Conservation (phyloP, 331 rosid genomes). For the Malus hybrid region DNA sequence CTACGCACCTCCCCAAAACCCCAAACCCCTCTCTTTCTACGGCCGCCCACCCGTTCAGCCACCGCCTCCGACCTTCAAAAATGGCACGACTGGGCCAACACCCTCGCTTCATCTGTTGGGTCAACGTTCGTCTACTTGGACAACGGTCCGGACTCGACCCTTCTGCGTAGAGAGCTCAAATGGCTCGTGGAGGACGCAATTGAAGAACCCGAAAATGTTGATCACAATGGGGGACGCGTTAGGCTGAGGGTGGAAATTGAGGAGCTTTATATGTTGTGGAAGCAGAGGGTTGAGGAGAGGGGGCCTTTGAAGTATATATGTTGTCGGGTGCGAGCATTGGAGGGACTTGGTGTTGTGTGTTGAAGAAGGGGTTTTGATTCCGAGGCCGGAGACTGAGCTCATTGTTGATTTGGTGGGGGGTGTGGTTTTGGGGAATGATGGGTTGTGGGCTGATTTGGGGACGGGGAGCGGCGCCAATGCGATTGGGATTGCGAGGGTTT, state of each 20-base stretch:
- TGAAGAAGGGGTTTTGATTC: constrained; percentile 83
- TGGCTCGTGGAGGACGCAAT: constrained; percentile 77
- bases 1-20: constrained; percentile 26
- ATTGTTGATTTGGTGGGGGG: constrained; percentile 59
- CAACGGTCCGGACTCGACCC: constrained; percentile 63
- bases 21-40: constrained; percentile 57
- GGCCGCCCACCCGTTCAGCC: constrained; percentile 48
- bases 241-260: constrained; percentile 37
- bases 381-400: constrained; percentile 75
- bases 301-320: constrained; percentile 81
- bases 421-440: constrained; percentile 38
- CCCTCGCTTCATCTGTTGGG: constrained; percentile 50
- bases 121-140: constrained; percentile 55
- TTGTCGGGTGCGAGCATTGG: constrained; percentile 96
- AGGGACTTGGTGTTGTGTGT: constrained; percentile 20
- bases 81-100: constrained; percentile 82
- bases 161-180: constrained; percentile 61
- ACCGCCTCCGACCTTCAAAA: constrained; percentile 45
- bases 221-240: constrained; percentile 11
- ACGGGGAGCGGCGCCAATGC: constrained; percentile 94
- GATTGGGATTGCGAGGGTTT: constrained; percentile 46
- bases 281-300: constrained; percentile 59
- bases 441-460: constrained; percentile 88
- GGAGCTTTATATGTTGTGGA: constrained; percentile 71
- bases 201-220: constrained; percentile 12